Base-by-base conservation (phyloP, 768 basidiomycete species). In the Suillus placidus region DNA sequence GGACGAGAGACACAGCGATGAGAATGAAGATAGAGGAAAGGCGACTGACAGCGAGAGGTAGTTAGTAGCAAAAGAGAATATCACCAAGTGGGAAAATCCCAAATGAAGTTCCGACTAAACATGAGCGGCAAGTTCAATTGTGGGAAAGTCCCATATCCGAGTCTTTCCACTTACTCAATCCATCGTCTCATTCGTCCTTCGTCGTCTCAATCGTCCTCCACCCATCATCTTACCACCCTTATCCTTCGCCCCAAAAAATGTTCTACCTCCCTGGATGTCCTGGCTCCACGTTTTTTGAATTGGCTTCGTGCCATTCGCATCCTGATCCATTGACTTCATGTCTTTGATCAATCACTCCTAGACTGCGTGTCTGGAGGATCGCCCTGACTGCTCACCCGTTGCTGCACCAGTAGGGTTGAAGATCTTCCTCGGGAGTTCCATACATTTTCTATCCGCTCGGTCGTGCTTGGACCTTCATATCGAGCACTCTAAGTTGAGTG, bases 91-190 rank as follows among this genome's bases (percentile, higher is more conserved):
- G 51, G 51, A 52, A 52, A 52, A 52, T 52, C 30, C 51, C 26
- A 30, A 52, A 52, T 52, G 51, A 52, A 52, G 16, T 52, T 52
- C 51, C 8, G 8, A 52, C 51, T 51, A 3, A 51, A 51, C 14
- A 3, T 47, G n/a, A 20, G n/a, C 13, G 6, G 7, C 26, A 16
- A 51, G 49, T 51, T 51, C 7, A 0, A 51, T 47, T 49, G 49
- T 51, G 49, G 49, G 49, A 51, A 51, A 51, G 49, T 51, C 49
- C 49, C 49, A 51, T 47, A 47, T n/a, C n/a, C n/a, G n/a, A n/a
- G n/a, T n/a, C 8, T 16, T 18, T 42, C 3, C 14, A 47, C 23
- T 51, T 51, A 51, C 49, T 51, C 49, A 47, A 45, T 45, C 45
- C 45, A 9, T 43, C 4, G 20, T 47, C 45, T 47, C 20, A 9